A percentile compares a stretch with the other conserved stretches of the same genome.
phyloP scores from a whole-genome alignment of 768 basidiomycete species.

The Collybiopsis luxurians region DNA sequence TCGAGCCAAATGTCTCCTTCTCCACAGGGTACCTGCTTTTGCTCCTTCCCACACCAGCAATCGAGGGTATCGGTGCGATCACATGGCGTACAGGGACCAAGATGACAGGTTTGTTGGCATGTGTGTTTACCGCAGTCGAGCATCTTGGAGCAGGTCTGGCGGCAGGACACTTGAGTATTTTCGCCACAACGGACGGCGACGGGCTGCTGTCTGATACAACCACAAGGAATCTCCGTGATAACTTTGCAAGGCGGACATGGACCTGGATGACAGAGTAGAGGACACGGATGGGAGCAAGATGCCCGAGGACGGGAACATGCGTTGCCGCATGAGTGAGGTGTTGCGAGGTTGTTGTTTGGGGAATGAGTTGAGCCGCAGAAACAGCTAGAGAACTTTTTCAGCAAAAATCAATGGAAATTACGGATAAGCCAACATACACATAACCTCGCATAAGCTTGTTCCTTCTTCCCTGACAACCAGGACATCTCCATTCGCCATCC shows the following conservation, averaged over 20 bases:
- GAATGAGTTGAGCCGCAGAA: slow-evolving; percentile 79
- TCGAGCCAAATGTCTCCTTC: slow-evolving; percentile 25
- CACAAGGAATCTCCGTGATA: slow-evolving; percentile 72
- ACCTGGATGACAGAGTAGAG: slow-evolving; percentile 87
- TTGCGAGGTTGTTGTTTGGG: slow-evolving; percentile 67
- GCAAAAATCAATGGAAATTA: slow-evolving; percentile 11
- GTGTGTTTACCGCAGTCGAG: slow-evolving; percentile 73
- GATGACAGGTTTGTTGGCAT: slow-evolving; percentile 73
- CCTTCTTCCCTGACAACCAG: slow-evolving; percentile 87
- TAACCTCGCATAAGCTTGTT: slow-evolving; percentile 62
- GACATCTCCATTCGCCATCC: slow-evolving; percentile 87
- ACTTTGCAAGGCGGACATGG: slow-evolving; percentile 94
- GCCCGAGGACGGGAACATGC: slow-evolving; percentile 60
- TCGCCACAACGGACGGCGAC: slow-evolving; percentile 60
- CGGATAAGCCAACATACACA: slow-evolving; percentile 41
- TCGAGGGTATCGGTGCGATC: slow-evolving; percentile 43
- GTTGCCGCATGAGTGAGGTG: slow-evolving; percentile 75
- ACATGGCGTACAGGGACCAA: slow-evolving; percentile 72
- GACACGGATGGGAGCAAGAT: slow-evolving; percentile 79
- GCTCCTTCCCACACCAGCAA: slow-evolving; percentile 83
- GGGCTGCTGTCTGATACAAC: slow-evolving; percentile 63
- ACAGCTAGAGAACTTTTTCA: slow-evolving; percentile 48
- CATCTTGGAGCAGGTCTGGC: slow-evolving; percentile 37
- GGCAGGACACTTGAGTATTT: slow-evolving; percentile 38
- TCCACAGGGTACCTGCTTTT: slow-evolving; percentile 56